A percentile compares a stretch with the other conserved stretches of the same genome.
phyloP scores from a whole-genome alignment of 805 yeast genomes.

The Nakazawaea pomicola region DNA sequence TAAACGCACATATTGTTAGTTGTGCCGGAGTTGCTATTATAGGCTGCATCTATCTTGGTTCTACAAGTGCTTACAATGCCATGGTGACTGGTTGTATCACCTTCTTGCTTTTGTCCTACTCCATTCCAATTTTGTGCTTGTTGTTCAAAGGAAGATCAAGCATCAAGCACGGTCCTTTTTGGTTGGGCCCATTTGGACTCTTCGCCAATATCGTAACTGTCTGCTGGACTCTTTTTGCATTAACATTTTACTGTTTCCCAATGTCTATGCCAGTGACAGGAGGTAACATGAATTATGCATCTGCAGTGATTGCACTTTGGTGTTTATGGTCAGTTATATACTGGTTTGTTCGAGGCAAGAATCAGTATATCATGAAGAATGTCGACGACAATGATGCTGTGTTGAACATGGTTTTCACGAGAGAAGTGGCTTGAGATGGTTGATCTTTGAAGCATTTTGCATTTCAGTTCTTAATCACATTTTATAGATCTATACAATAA shows the following conservation, averaged over 20 bases:
- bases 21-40: constrained; percentile 46
- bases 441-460: too few relatives aligned
- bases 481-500: neutral
- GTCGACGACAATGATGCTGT: constrained; percentile 13
- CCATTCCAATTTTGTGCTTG: constrained; percentile 48
- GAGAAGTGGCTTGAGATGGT: neutral
- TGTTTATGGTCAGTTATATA: constrained; percentile 39
- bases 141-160: constrained; percentile 44
- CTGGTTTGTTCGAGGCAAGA: constrained; percentile 42
- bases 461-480: too few relatives aligned
- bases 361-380: constrained; percentile 15
- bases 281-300: constrained; percentile 63
- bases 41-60: constrained; percentile 61
- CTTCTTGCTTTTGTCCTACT: constrained; percentile 52
- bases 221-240: constrained; percentile 53
- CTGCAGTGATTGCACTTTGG: constrained; percentile 49
- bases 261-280: constrained; percentile 54
- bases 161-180: constrained; percentile 60
- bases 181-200: constrained; percentile 54
- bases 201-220: constrained; percentile 46
- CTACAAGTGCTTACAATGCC: constrained; percentile 63
- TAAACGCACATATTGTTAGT: constrained; percentile 54
- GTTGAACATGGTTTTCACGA: neutral
- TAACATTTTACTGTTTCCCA: constrained; percentile 64
- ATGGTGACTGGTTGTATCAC: constrained; percentile 58